Evolutionary conservation across 306 rosid genomes (phyloP), one percentile per base, ranked within the genome.

Genomic region (Vigna trinervia): DNA sequence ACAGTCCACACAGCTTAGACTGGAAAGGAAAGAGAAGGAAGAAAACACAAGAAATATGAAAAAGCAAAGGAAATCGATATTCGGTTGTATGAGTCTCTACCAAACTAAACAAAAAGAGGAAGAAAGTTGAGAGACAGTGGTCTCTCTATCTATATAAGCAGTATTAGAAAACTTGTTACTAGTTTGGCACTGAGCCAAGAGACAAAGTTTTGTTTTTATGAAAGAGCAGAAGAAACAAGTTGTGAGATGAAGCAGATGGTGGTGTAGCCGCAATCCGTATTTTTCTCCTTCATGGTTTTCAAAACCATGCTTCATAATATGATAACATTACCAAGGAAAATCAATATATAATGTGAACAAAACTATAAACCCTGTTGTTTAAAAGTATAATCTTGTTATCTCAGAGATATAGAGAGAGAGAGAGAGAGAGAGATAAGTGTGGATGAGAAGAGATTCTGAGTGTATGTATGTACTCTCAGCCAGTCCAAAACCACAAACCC

Each of bases 131-230:
- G 36, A 23, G n/a, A 60, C 6, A 36, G 46, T 45, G 46, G 39
- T 57, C 57, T 73, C 26, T 74, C 48, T 75, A 30, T 23, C 48
- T 75, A 30, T 23, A 26, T 22, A 5, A 47, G 43, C 13, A 22
- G 76, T 26, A 75, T 76, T 26, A 78, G 46, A 80, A 84, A 73
- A 81, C 74, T 83, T 76, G 87, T 82, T 86, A 81, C 80, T 83
- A 58, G 87, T 93, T 94, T 94, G 97, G 97, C 91, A 79, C 56
- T 82, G 80, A 89, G 84, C 90, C 88, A 92, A 87, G 87, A 86
- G 97, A 92, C 98, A 90, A 34, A 89, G 71, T 84, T 85, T 78
- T 84, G 74, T 50, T 79, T 85, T 79, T 90, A 80, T 82, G 50
- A 77, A 66, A 74, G 73, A 77, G 74, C 73, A 80, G 83, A 85